Base-by-base conservation (phyloP, 352 stramenopile species). In the Globisporangium alternatum region DNA sequence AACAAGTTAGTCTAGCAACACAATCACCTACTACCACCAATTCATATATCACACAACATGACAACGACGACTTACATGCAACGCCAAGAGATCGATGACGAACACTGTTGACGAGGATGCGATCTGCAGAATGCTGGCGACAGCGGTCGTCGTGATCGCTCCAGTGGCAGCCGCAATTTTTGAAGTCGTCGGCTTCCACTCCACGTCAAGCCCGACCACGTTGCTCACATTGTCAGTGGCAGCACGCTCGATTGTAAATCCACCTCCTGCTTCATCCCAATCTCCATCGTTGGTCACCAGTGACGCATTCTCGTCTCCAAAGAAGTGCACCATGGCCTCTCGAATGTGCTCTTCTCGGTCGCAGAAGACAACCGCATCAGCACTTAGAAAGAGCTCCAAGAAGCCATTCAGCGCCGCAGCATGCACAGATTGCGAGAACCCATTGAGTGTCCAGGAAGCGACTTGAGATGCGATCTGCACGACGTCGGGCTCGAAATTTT, bases 91-190 rank as follows among this genome's bases (percentile, higher is more conserved):
- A 56, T 91, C 80, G 44, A 89, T 65, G 48, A 91, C 65, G 51
- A 89, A 86, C 31, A 86, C 71, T 45, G 53, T 64, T 2, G 73
- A 68, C 4, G 47, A 47, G 1, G 80, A 77, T 13, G 81, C 78
- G 44, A 91, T 86, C 53, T 91, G 81, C 8, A 91, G 56, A 37
- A 88, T 86, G 44, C 81, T 91, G 0, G 81, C 81, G 13, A 89
- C 44, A 17, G 72, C 68, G 25, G 60, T 74, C 30, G 60, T 78
- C 25, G 60, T 70, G 44, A 65, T 58, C n/a, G 52, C 52, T n/a
- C 52, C 52, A 8, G 52, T 58, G 15, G 52, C 52, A 21, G 52
- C 52, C 21, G 52, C 52, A 21, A 58, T 68, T 12, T 62, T 80
- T 12, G 69, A 76, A 3, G 59, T 74, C 19, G 72, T 71, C 2